Evolutionary conservation across 2,329 filamentous ascomycete species (phyloP).

Genomic region (Alternaria arbusti): DNA sequence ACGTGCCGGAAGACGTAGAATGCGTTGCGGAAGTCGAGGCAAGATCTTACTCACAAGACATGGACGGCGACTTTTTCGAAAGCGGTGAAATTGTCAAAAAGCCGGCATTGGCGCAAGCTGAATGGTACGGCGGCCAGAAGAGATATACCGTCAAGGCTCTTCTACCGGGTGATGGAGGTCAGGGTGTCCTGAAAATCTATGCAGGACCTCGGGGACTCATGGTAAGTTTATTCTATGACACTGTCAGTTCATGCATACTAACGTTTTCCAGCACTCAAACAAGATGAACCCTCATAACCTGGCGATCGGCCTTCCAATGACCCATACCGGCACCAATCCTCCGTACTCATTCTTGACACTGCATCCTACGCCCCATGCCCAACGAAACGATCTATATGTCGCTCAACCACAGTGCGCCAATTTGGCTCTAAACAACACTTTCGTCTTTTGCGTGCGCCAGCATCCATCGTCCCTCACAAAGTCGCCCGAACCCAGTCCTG

Average conservation of each 20-base stretch:
- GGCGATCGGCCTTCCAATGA: conserved; percentile 86
- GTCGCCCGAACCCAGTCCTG: conserved; percentile 43
- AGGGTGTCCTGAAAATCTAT: conserved; percentile 87
- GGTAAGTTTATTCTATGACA: conserved; percentile 50
- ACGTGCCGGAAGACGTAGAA: conserved; percentile 88
- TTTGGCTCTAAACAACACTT: conserved; percentile 93
- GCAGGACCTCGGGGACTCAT: conserved; percentile 93
- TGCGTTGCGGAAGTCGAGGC: conserved; percentile 92
- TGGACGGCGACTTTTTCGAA: conserved; percentile 91
- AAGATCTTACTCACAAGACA: conserved; percentile 77
- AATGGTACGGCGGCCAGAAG: conserved; percentile 88
- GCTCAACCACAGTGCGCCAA: conserved; percentile 92
- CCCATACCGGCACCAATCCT: conserved; percentile 90
- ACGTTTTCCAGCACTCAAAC: conserved; percentile 72
- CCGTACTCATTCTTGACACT: conserved; percentile 91
- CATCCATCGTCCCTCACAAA: conserved; percentile 71
- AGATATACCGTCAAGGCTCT: conserved; percentile 93
- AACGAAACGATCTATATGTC: conserved; percentile 95
- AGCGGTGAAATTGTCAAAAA: conserved; percentile 87
- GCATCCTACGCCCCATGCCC: conserved; percentile 96
- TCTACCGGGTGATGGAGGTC: conserved; percentile 88
- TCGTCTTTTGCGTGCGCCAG: conserved; percentile 94
- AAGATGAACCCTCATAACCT: conserved; percentile 94
- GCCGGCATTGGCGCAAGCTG: conserved; percentile 85
- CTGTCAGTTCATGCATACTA: conserved; percentile 10